These are phyloP conservation scores for Anacardium occidentale DNA, from an alignment of 345 rosid genomes.

Conservation along the genomic window DNA sequence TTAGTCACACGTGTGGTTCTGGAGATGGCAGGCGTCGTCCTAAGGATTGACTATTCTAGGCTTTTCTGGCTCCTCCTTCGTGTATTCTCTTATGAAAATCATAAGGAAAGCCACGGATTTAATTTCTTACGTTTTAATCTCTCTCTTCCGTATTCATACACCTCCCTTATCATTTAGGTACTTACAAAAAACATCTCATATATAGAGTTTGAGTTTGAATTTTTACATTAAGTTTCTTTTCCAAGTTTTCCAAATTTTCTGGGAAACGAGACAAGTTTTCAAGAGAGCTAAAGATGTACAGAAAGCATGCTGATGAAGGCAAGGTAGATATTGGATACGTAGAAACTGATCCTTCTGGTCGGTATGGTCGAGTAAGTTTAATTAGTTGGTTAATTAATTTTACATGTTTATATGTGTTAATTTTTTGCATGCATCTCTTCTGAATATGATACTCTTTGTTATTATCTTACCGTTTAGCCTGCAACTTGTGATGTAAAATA, in stretches of 20 bases:
- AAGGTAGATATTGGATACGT: constrained; percentile 23
- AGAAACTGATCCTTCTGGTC: constrained; percentile 48
- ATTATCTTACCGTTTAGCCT: too few relatives aligned
- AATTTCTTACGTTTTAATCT: neutral
- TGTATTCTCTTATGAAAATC: constrained; percentile 42
- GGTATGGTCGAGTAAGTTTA: constrained; percentile 53
- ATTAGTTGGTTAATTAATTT: neutral
- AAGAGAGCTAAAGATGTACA: constrained; percentile 20
- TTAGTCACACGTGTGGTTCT: constrained; percentile 28
- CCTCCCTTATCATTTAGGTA: neutral
- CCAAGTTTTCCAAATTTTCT: neutral
- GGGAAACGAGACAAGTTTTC: neutral
- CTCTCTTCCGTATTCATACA: neutral
- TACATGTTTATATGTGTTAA: neutral
- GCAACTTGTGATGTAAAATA: too few relatives aligned
- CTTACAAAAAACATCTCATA: neutral
- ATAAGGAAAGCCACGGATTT: constrained; percentile 39
- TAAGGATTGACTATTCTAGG: constrained; percentile 33
- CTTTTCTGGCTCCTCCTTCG: constrained; percentile 36
- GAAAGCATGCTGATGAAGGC: constrained; percentile 20
- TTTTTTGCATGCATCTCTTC: neutral
- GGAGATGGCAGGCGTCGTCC: constrained; percentile 36
- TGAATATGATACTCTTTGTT: too few relatives aligned
- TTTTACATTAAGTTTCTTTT: neutral
- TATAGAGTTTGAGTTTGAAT: neutral